Evolutionary conservation across 2,329 filamentous ascomycete species (phyloP), one percentile per base, ranked within the genome.

Genomic region (Cladosporium oxysporum): DNA sequence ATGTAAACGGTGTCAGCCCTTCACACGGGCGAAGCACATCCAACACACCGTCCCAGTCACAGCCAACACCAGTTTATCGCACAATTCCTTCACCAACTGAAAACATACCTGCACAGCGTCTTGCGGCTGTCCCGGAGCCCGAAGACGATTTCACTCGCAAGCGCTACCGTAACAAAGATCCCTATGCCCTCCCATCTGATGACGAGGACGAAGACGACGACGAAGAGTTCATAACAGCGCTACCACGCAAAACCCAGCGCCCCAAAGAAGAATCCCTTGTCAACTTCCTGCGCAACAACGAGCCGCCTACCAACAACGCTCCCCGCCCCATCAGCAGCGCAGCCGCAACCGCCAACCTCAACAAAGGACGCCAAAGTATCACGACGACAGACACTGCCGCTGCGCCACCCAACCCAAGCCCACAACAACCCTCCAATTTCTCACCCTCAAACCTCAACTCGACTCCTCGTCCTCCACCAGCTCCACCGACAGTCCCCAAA

Each of bases 171-270:
- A 87, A 93, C 61, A 91, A 87, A 65, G 95, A 99, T 73, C 95
- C 94, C 0, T 98, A 98, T 71, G 92, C 93, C n/a, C 92, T 98
- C 69, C 93, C 97, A 74, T 82, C 78, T 5, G 77, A 78, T 6
- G 77, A 80, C 44, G 87, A 90, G 63, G 88, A 88, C 10, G 50
- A 55, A 3, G 49, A 52, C 5, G 84, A 87, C 16, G 84, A 88
- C 1, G 82, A 87, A 33, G 61, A 63, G 5, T 76, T 84, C 23
- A 77, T 83, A 26, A 81, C 78, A 8, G 79, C 79, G 16, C 78
- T 84, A 64, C 81, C 82, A 2, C 71, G 65, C 35, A 63, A 33
- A 44, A 77, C 77, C 18, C 76, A 76, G 12, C 66, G 69, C 41
- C 77, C 44, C 71, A 80, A 74, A 74, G 79, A 90, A 73, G 89